Percentiles rank a stretch among this genome's conserved stretches.
Conservation (phyloP, 306 rosid genomes). For the Benincasa hispida region DNA sequence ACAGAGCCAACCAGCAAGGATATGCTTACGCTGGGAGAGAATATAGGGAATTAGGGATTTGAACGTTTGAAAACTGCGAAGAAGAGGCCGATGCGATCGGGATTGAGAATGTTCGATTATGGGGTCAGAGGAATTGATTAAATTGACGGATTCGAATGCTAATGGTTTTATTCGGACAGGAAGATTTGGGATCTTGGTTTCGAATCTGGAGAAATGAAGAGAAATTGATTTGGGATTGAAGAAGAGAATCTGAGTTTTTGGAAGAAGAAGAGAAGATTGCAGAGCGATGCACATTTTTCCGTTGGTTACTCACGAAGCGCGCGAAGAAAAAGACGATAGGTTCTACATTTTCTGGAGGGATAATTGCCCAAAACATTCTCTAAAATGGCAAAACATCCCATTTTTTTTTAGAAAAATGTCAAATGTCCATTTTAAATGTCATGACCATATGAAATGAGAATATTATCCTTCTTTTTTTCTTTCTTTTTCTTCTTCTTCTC, state of each 20-base stretch:
- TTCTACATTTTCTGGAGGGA: neutral
- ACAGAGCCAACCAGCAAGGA: slow-evolving; percentile 71
- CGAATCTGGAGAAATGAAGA: neutral
- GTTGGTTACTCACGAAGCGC: neutral
- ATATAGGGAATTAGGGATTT: slow-evolving; percentile 40
- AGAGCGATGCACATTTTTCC: neutral
- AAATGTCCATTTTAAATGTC: too few relatives aligned
- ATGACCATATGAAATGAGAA: too few relatives aligned
- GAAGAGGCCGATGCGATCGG: slow-evolving; percentile 3
- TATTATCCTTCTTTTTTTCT: too few relatives aligned
- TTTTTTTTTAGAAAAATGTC: too few relatives aligned
- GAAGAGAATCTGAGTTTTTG: neutral
- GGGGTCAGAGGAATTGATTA: slow-evolving; percentile 15
- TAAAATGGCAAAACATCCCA: too few relatives aligned
- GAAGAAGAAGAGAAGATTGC: slow-evolving; percentile 14
- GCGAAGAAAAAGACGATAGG: neutral
- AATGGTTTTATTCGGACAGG: neutral
- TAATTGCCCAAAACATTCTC: too few relatives aligned
- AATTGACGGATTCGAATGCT: slow-evolving; percentile 9
- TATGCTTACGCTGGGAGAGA: slow-evolving; percentile 25
- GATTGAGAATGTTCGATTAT: slow-evolving; percentile 4
- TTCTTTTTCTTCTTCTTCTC: too few relatives aligned
- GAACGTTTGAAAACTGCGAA: slow-evolving; percentile 19
- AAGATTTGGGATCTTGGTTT: neutral
- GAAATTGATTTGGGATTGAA: slow-evolving; percentile 8